Percentiles rank a stretch among this genome's conserved stretches.
Conservation (phyloP, 2,329 filamentous ascomycete genomes). For the Triangularia setosa region DNA sequence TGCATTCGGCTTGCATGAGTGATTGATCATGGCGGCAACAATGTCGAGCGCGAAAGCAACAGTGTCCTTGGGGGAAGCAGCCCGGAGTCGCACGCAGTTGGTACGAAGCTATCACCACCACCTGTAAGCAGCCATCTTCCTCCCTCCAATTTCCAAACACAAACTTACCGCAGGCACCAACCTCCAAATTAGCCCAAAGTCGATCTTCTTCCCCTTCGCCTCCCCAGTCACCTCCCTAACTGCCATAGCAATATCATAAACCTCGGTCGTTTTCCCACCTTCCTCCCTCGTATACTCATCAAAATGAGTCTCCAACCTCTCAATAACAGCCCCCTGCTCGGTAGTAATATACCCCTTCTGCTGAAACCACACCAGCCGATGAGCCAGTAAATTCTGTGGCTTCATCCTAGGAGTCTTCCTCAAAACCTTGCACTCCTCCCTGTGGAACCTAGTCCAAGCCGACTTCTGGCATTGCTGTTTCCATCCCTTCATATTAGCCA, state of each 20-base stretch:
- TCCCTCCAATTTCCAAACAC: background rate
- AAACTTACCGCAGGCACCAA: constrained; percentile 23
- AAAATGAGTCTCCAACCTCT: constrained; percentile 27
- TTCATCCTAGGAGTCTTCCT: constrained; percentile 17
- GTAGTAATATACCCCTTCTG: constrained; percentile 21
- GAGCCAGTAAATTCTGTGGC: constrained; percentile 20
- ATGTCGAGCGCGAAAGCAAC: constrained; percentile 32
- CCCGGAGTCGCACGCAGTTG: constrained; percentile 28
- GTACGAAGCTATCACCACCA: constrained; percentile 24
- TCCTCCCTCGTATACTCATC: constrained; percentile 19
- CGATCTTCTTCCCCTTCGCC: constrained; percentile 12
- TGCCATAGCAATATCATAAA: constrained; percentile 15
- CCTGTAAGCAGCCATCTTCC: background rate
- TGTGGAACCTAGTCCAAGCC: constrained; percentile 31
- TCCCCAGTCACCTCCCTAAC: constrained; percentile 14
- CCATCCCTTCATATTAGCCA: background rate
- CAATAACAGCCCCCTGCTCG: constrained; percentile 18
- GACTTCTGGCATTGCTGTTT: constrained; percentile 29
- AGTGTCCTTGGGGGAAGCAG: constrained; percentile 18
- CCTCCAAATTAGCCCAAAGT: constrained; percentile 16
- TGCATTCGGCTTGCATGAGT: constrained; percentile 36
- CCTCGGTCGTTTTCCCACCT: constrained; percentile 7
- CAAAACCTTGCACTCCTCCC: constrained; percentile 30
- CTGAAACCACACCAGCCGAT: constrained; percentile 29
- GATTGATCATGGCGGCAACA: constrained; percentile 33